Percentiles rank a stretch among this genome's conserved stretches.
Evolutionary conservation across 2,329 filamentous ascomycete species (phyloP).

Genomic region (Aspergillus alliaceus): DNA sequence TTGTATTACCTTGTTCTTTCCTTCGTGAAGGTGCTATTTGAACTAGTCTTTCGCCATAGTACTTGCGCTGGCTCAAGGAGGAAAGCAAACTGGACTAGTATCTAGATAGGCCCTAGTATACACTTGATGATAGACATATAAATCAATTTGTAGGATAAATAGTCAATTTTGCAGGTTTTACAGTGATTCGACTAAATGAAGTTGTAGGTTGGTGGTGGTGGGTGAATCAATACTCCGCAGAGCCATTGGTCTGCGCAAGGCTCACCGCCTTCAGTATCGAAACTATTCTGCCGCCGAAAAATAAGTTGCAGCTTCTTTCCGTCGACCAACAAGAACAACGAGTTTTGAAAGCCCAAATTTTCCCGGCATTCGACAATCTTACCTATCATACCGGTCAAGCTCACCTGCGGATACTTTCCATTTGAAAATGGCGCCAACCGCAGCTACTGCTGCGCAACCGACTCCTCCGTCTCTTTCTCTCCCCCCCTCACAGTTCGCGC

Average conservation of each 20-base stretch:
- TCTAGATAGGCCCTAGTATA: too few species aligned
- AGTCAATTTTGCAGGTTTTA: too few species aligned
- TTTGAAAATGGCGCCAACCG: conserved; percentile 23
- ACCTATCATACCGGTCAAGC: background rate
- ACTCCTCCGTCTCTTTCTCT: conserved; percentile 51
- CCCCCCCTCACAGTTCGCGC: conserved; percentile 73
- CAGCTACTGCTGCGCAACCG: conserved; percentile 23
- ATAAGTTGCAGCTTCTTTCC: conserved; percentile 18
- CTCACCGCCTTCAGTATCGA: conserved; percentile 15
- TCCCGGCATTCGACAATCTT: background rate
- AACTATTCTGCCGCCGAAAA: conserved; percentile 22
- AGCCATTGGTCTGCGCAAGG: background rate
- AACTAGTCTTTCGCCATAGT: background rate
- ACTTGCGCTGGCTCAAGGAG: too few species aligned
- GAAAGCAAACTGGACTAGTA: too few species aligned
- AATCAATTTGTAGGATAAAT: too few species aligned
- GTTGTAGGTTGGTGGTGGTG: background rate
- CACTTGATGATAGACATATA: too few species aligned
- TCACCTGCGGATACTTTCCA: background rate
- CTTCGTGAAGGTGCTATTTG: background rate
- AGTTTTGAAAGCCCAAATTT: background rate
- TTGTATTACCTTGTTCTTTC: background rate
- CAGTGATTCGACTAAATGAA: background rate
- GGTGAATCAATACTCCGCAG: background rate
- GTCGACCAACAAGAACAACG: conserved; percentile 5